These are phyloP conservation scores for Ophiostoma pallidulum DNA, from an alignment of 2,329 filamentous ascomycete species.

Conservation along the genomic window DNA sequence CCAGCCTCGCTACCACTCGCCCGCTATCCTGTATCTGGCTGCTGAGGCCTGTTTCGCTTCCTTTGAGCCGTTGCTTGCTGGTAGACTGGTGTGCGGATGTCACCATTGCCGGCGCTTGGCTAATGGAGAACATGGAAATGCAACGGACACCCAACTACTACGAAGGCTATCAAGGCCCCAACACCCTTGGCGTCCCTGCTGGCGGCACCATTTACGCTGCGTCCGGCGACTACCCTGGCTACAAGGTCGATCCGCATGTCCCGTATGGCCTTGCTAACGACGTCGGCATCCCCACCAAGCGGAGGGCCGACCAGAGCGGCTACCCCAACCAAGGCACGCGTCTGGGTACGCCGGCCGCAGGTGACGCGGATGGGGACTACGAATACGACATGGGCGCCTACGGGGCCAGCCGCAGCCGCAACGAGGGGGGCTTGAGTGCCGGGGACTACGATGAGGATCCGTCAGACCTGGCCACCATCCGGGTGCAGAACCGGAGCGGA, in stretches of 20 bases:
- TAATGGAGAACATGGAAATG: conserved; percentile 14
- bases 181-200: background rate
- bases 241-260: background rate
- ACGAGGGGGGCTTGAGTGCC: conserved; percentile 7
- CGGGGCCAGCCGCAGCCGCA: background rate
- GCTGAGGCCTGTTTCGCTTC: background rate
- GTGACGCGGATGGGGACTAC: conserved; percentile 13
- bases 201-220: conserved; percentile 9
- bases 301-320: background rate
- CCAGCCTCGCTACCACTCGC: background rate
- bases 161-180: conserved; percentile 8
- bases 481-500: conserved; percentile 7
- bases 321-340: conserved; percentile 3
- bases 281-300: conserved; percentile 7
- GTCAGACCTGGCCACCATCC: background rate
- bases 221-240: background rate
- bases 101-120: background rate
- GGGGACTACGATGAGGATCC: conserved; percentile 10
- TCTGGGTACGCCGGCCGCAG: conserved; percentile 4
- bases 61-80: too few species aligned
- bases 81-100: too few species aligned
- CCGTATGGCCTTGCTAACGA: background rate
- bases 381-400: conserved; percentile 12
- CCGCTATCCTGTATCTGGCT: background rate
- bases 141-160: conserved; percentile 12